Base-by-base conservation (phyloP, 2,329 filamentous ascomycete genomes). In the Conoideocrella luteorostrata region DNA sequence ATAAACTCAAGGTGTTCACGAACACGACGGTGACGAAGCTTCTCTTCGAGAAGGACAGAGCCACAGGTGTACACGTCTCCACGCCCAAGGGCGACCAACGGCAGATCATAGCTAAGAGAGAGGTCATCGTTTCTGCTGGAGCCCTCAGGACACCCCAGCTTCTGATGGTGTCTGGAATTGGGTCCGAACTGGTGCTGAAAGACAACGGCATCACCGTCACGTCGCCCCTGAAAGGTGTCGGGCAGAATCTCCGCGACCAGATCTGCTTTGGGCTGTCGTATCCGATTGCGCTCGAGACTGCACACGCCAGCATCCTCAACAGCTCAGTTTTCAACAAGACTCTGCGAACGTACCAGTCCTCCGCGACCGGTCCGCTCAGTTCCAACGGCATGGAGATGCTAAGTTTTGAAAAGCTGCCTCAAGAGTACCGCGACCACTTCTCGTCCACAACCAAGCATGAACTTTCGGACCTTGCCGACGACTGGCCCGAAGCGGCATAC, bases 121-220 rank as follows among this genome's bases (percentile, higher is more conserved):
- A 39, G 13, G 37, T 39, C 9, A 39, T 39, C 5, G 7, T 39
- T 7, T 39, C 37, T 29, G 37, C 37, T 23, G 37, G 37, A 13
- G 37, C 37, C 17, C 20, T 39, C 13, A 39, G 28, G 9, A 26
- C 37, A n/a, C 37, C 37, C 6, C 37, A 39, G 7, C 37, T 29
- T 3, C 18, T 28, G 11, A 39, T 29, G 22, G 37, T 39, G 6
- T 39, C 37, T 10, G 23, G 36, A 4, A 39, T 39, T 26, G 36
- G 36, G 11, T 23, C 23, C 18, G 23, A 28, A 12, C 12, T 4
- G 4, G n/a, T 39, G 7, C 36, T 28, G 18, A 28, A 12, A 9
- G 7, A 26, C 12, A 12, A 28, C 36, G 17, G 28, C 10, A 39
- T 39, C 22, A 10, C 36, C 9, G 6, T 22, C 12, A 7, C 6